Evolutionary conservation across 768 basidiomycete species (phyloP), one percentile per base, ranked within the genome.

Genomic region (Flagelloscypha sp.): DNA sequence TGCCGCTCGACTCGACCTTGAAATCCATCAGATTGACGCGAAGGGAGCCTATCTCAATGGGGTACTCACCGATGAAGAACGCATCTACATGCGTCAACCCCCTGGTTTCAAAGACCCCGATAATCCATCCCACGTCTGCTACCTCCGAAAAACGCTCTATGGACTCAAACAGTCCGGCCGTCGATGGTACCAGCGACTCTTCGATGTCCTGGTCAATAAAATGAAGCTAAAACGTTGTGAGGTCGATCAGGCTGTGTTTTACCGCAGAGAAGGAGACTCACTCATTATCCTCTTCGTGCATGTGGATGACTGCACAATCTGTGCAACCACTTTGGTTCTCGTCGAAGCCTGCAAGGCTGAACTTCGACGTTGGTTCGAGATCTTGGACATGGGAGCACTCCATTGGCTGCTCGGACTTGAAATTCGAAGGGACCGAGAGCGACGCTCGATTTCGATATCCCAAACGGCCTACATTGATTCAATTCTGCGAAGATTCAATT

Each of bases 11-110:
- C 13, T 50, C 3, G 43, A 61, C 40, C 48, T 55, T 31, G 55
- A 64, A 27, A 22, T 68, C 2, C 47, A 65, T 35, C 56, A 50
- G 33, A 52, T 66, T n/a, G 62, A 71, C 40, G 53, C 69, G 22
- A 61, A 62, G 21, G 49, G 50, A 0, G 65, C 63, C 0, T 57
- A 52, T 22, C 50, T 54, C 5, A 45, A 52, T 38, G 45, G 47
- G 30, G 20, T 43, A 27, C 34, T 60, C 1, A 15, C 41, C 0
- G 27, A 36, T 21, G 37, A 46, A 22, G 53, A 61, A 24, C 22
- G 41, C 1, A 64, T 74, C 27, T 72, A 62, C 49, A 69, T 74
- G 64, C 23, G 53, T 7, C 56, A 61, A 32, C 63, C 65, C 1
- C 55, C 53, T 0, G 58, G 62, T 0, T 59, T 53, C 21, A 30